These are phyloP conservation scores for Aspergillus japonicus DNA, from an alignment of 2,329 filamentous ascomycete species.

Conservation along the genomic window DNA sequence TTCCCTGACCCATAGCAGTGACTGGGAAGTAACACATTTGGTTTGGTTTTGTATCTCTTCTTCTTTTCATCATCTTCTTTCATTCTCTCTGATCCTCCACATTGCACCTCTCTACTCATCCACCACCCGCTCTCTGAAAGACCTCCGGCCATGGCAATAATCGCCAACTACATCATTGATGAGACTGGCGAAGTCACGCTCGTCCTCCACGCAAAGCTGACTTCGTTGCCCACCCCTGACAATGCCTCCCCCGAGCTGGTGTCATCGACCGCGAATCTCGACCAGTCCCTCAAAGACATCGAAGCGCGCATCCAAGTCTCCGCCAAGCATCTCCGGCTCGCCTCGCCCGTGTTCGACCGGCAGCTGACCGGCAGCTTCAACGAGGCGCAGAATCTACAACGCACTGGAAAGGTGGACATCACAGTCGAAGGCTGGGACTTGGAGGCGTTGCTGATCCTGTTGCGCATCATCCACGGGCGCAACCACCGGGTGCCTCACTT, in stretches of 20 bases:
- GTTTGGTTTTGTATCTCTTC: too few species aligned
- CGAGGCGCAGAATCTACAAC: not conserved
- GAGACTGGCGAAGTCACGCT: not conserved
- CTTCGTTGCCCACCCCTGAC: not conserved
- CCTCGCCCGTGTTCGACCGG: not conserved
- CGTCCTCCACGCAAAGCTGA: not conserved
- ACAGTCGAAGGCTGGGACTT: not conserved
- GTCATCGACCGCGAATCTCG: not conserved
- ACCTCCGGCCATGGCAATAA: not conserved
- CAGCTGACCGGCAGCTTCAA: not conserved
- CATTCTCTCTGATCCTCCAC: too few species aligned
- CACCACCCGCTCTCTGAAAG: too few species aligned
- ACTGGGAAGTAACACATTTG: too few species aligned
- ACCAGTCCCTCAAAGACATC: not conserved
- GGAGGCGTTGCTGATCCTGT: not conserved
- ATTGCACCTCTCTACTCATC: not conserved
- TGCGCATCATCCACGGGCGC: not conserved
- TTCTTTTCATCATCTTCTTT: too few species aligned
- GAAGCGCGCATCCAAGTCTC: not conserved
- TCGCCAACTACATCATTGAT: not conserved
- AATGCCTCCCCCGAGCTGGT: not conserved
- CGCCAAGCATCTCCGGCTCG: not conserved
- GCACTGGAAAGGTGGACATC: not conserved
- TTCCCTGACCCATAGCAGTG: too few species aligned
- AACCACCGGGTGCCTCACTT: not conserved